A percentile compares a stretch with the other conserved stretches of the same genome.
Conservation (phyloP, 306 rosid species). For the Ziziphus jujuba region DNA sequence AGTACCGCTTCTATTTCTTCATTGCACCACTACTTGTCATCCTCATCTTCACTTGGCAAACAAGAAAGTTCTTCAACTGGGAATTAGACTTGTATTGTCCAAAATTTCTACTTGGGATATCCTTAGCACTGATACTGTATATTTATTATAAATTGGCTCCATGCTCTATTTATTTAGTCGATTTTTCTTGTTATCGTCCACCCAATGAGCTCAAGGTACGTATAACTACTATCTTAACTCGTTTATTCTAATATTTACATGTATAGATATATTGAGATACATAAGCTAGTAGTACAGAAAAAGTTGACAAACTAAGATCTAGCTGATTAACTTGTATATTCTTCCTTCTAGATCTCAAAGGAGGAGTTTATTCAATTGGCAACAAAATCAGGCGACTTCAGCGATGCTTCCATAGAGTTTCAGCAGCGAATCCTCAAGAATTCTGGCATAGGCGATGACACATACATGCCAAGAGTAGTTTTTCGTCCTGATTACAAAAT, state of each 20-base stretch:
- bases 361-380: constrained; percentile 61
- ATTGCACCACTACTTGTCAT: constrained; percentile 10
- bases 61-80: constrained; percentile 8
- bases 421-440: constrained; percentile 48
- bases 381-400: constrained; percentile 55
- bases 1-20: constrained; percentile 12
- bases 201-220: constrained; percentile 59
- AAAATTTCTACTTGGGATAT: constrained; percentile 9
- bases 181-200: constrained; percentile 70
- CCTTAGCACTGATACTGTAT: constrained; percentile 20
- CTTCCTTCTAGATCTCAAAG: constrained; percentile 41
- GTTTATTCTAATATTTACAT: too few species aligned
- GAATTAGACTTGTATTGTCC: background rate
- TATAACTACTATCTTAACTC: background rate
- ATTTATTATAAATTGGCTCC: constrained; percentile 34
- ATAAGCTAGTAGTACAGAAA: too few species aligned
- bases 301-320: too few species aligned
- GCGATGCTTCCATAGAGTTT: constrained; percentile 44
- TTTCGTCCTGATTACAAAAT: constrained; percentile 34
- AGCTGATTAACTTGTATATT: too few species aligned
- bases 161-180: constrained; percentile 53
- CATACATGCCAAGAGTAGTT: constrained; percentile 49
- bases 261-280: too few species aligned
- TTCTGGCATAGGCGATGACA: constrained; percentile 60
- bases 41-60: constrained; percentile 8